These are phyloP conservation scores for Chaetomium cochliodes DNA, from an alignment of 495 filamentous ascomycete genomes.

Conservation along the genomic window DNA sequence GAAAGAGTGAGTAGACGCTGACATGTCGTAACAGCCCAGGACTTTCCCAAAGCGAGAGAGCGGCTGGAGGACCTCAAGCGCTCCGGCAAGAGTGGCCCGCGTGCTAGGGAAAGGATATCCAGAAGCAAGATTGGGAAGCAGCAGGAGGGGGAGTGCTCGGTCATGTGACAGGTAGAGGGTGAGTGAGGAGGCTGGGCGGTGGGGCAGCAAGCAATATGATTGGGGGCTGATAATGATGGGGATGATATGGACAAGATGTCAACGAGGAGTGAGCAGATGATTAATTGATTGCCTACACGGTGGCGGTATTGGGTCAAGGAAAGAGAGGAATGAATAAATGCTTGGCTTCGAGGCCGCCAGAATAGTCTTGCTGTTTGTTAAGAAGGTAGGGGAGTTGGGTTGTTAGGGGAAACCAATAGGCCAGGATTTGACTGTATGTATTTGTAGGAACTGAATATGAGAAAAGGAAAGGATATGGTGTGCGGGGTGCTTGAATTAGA, in stretches of 20 bases:
- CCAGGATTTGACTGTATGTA: conserved; percentile 8
- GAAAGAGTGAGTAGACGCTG: conserved; percentile 1
- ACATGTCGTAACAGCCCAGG: conserved; percentile 65
- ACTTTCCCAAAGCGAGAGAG: conserved; percentile 88
- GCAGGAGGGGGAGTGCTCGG: conserved; percentile 77
- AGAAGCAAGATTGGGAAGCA: conserved; percentile 78
- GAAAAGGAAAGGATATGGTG: background rate
- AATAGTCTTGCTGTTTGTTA: background rate
- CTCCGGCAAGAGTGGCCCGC: conserved; percentile 64
- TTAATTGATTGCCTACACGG: background rate
- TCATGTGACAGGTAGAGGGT: conserved; percentile 60
- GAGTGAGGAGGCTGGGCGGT: background rate
- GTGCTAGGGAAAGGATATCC: conserved; percentile 75
- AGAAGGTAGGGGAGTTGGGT: background rate
- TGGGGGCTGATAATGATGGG: background rate
- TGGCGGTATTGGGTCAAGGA: background rate
- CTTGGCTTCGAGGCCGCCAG: background rate
- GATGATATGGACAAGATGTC: background rate
- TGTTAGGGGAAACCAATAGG: background rate
- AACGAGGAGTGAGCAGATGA: background rate
- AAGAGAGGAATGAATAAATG: conserved; percentile 4
- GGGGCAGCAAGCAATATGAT: background rate
- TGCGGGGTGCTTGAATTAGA: background rate
- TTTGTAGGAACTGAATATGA: background rate
- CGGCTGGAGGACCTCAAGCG: conserved; percentile 89